Base-by-base conservation (phyloP, 1,139 yeast species). In the Hyphopichia burtonii region DNA sequence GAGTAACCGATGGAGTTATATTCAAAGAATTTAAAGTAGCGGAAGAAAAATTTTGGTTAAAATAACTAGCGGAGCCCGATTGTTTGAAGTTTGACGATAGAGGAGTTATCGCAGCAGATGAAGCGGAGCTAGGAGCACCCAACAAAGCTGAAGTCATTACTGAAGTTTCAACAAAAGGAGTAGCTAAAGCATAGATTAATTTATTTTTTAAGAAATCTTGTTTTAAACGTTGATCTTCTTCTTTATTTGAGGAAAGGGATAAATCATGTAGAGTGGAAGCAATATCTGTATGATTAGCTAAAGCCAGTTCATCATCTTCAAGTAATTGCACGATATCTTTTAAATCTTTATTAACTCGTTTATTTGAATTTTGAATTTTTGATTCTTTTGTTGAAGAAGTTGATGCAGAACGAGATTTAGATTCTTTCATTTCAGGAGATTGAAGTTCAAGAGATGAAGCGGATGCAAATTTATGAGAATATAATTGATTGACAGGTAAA, bases 91-190 rank as follows among this genome's bases (percentile, higher is more conserved):
- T 32, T 8, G 40, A 38, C 5, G 40, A 23, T n/a, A 38, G 33
- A 10, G 40, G 40, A 10, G 40, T 38, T 12, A 38, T n/a, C 4
- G 36, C 12, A 9, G 25, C 30, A 9, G 40, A 23, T 8, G 36
- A 4, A 5, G 31, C 25, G 8, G 38, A 3, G n/a, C 28, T 15
- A 19, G 27, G 9, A 9, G 23, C 45, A 11, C 50, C 53, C 37
- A 56, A 53, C 5, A 76, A 55, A 2, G 79, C 64, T 2, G 81
- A 61, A 0, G 80, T 66, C 42, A 71, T 53, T 0, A 73, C 67
- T 0, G 78, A 66, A 2, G 74, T 65, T 52, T 85, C 90, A 41
- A 82, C 78, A 58, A 85, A 85, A 1, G 93, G 93, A 11, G 86
- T 83, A 0, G 93, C 86, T 45, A 85, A 66, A 4, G 91, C 89